These are phyloP conservation scores for Septoria petroselini DNA, from an alignment of 2,329 filamentous ascomycete genomes.

Conservation along the genomic window DNA sequence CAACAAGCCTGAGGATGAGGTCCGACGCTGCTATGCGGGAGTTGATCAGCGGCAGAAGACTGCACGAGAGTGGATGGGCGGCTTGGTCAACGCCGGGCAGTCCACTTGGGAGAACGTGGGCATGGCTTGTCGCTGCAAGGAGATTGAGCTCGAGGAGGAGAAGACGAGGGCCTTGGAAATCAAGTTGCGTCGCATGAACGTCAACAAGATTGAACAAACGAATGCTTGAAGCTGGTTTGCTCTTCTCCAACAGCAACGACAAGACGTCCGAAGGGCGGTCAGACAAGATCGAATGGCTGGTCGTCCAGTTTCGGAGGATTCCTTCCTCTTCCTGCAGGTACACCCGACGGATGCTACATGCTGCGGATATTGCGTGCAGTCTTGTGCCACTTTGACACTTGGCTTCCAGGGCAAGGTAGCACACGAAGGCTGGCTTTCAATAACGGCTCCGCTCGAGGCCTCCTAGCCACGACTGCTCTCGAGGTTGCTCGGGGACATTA, in stretches of 20 bases:
- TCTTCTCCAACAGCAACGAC: background rate
- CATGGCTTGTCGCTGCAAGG: constrained; percentile 15
- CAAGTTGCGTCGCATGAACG: constrained; percentile 12
- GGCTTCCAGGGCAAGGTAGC: background rate
- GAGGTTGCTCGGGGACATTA: background rate
- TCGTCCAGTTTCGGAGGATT: background rate
- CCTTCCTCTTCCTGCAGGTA: constrained; percentile 8
- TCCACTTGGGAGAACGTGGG: constrained; percentile 18
- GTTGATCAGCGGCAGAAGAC: constrained; percentile 10
- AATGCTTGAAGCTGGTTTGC: too few species aligned
- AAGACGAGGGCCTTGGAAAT: constrained; percentile 5
- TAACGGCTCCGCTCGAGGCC: too few species aligned
- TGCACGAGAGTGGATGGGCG: constrained; percentile 8
- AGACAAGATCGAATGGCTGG: background rate
- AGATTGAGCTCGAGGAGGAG: constrained; percentile 13
- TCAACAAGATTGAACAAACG: background rate
- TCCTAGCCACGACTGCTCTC: constrained; percentile 1
- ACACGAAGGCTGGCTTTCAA: background rate
- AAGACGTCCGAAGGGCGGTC: background rate
- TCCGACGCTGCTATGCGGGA: constrained; percentile 10
- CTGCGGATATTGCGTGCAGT: constrained; percentile 2
- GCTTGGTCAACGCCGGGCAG: constrained; percentile 11
- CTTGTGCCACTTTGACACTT: background rate
- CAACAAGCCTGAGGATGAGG: constrained; percentile 9
- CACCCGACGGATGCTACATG: background rate